A percentile compares a stretch with the other conserved stretches of the same genome.
phyloP scores from a whole-genome alignment of 257 asterid species.

The Anisodus acutangulus region DNA sequence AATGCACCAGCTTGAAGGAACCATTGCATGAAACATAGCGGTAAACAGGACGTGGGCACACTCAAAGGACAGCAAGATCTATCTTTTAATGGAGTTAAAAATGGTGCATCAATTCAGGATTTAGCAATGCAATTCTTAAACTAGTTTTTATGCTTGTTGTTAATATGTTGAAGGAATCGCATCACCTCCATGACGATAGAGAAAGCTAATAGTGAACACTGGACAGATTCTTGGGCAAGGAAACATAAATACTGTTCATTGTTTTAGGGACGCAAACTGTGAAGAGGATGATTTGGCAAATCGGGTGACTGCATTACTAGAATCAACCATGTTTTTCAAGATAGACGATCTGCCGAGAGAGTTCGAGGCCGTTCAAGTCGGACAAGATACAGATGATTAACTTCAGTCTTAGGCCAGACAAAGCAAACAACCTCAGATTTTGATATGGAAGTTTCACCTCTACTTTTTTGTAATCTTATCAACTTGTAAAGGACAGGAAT shows the following conservation, averaged over 20 bases:
- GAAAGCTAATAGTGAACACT: constrained; percentile 23
- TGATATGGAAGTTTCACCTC: constrained; percentile 12
- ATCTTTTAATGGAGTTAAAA: constrained; percentile 8
- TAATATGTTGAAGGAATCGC: background rate
- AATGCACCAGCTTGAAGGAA: constrained; percentile 25
- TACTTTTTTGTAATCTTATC: background rate
- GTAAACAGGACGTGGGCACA: background rate
- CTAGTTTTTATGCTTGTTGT: background rate
- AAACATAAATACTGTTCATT: background rate
- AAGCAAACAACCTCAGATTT: background rate
- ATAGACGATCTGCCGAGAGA: background rate
- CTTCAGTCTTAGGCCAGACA: constrained; percentile 15
- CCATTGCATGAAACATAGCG: background rate
- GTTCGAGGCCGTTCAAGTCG: background rate
- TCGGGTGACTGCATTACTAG: background rate
- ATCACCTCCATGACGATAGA: constrained; percentile 11
- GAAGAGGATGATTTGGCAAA: constrained; percentile 19
- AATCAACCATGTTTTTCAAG: constrained; percentile 2
- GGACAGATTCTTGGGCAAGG: constrained; percentile 1
- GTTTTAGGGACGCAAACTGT: background rate
- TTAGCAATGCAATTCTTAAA: constrained; percentile 20
- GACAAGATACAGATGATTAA: constrained; percentile 23
- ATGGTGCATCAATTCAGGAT: background rate
- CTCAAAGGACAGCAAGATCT: constrained; percentile 4
- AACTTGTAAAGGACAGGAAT: background rate